Percentiles rank a stretch among this genome's conserved stretches.
These are phyloP conservation scores for Paramecium octaurelia DNA, from an alignment of 73 alveolate genomes.

Conservation along the genomic window DNA sequence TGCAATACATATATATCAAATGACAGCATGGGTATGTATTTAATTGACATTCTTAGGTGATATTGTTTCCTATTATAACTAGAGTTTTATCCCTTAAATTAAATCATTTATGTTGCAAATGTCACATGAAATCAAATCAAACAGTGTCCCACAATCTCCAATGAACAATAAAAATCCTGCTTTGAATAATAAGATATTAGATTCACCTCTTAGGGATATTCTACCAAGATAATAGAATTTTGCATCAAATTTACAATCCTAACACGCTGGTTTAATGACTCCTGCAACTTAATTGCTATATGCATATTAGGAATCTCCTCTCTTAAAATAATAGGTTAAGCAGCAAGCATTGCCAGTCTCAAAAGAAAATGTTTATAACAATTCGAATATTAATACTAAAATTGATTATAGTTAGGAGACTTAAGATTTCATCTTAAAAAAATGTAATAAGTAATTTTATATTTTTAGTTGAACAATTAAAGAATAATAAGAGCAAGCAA, in stretches of 20 bases:
- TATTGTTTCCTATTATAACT: conserved; percentile 32
- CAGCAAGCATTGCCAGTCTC: not conserved
- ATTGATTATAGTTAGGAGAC: conserved; percentile 27
- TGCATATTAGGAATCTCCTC: conserved; percentile 48
- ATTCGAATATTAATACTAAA: not conserved
- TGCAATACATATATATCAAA: conserved; percentile 14
- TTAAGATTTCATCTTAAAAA: conserved; percentile 5
- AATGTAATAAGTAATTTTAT: not conserved
- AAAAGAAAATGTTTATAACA: not conserved
- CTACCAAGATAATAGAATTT: not conserved
- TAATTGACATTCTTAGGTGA: not conserved
- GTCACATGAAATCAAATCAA: conserved; percentile 11
- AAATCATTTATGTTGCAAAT: not conserved
- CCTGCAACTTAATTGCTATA: conserved; percentile 39
- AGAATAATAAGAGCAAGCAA: not conserved
- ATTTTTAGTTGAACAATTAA: conserved; percentile 10
- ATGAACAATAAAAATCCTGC: conserved; percentile 42
- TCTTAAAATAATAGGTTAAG: not conserved
- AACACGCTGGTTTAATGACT: conserved; percentile 4
- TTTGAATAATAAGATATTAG: not conserved
- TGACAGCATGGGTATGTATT: conserved; percentile 25
- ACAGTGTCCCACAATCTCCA: conserved; percentile 15
- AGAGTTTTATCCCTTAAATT: not conserved
- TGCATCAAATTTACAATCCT: not conserved
- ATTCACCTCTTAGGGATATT: conserved; percentile 28